A percentile compares a stretch with the other conserved stretches of the same genome.
Evolutionary conservation across 768 basidiomycete species (phyloP).

Genomic region (Suillus ampliporus): DNA sequence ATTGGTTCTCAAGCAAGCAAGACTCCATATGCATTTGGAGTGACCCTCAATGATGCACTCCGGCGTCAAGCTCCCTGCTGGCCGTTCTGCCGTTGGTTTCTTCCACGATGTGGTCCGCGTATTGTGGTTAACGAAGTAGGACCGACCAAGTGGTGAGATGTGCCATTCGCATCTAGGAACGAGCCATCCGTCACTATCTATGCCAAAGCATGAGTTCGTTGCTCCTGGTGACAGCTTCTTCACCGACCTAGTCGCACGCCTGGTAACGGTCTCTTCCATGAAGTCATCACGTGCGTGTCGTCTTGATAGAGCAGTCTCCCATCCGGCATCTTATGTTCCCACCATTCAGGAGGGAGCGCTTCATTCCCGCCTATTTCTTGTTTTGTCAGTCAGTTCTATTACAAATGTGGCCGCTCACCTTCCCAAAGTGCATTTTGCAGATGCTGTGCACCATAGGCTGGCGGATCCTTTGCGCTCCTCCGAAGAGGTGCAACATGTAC

Average conservation of each 20-base stretch:
- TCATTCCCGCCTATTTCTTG: background rate
- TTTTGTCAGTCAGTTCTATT: background rate
- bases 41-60: background rate
- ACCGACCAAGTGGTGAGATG: background rate
- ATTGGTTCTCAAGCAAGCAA: background rate
- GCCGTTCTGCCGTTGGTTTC: background rate
- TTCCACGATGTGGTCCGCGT: background rate
- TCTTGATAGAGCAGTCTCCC: background rate
- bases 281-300: background rate
- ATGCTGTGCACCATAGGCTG: background rate
- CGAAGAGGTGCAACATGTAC: background rate
- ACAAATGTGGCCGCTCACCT: background rate
- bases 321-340: background rate
- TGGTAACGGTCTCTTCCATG: background rate
- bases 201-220: background rate
- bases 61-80: background rate
- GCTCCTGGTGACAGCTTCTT: background rate
- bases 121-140: slow-evolving; percentile 1
- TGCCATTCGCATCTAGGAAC: background rate
- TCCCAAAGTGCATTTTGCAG: background rate
- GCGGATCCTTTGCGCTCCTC: background rate
- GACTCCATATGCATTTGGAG: background rate
- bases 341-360: background rate
- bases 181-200: background rate
- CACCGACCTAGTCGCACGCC: background rate